phyloP scores from a whole-genome alignment of 345 rosid genomes.

The Euphorbia peplus region DNA sequence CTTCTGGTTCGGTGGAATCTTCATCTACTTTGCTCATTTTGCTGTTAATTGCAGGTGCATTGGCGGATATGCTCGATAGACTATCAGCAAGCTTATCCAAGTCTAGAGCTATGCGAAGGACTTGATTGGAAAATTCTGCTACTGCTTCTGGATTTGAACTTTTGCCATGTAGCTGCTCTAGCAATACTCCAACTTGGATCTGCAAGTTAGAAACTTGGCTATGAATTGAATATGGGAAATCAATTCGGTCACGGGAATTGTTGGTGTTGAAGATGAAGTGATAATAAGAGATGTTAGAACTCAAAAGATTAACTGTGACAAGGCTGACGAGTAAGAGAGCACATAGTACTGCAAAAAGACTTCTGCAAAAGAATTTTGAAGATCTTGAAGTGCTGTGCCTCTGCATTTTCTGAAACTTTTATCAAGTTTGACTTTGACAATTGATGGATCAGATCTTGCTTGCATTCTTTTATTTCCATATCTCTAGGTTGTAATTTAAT shows the following conservation, averaged over 20 bases:
- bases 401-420: slow-evolving; percentile 32
- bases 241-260: neutral
- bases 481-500: slow-evolving; percentile 22
- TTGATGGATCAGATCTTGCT: slow-evolving; percentile 11
- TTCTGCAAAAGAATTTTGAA: slow-evolving; percentile 28
- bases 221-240: slow-evolving; percentile 26
- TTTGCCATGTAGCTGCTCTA: slow-evolving; percentile 37
- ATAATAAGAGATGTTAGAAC: slow-evolving; percentile 30
- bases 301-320: slow-evolving; percentile 24
- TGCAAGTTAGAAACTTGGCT: slow-evolving; percentile 41
- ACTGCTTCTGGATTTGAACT: slow-evolving; percentile 23
- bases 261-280: slow-evolving; percentile 20
- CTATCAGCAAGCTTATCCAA: slow-evolving; percentile 45
- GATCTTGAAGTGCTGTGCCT: slow-evolving; percentile 28
- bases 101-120: slow-evolving; percentile 39
- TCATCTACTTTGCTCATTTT: slow-evolving; percentile 31
- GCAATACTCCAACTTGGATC: slow-evolving; percentile 34
- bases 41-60: slow-evolving; percentile 12
- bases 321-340: slow-evolving; percentile 30
- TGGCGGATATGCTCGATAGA: slow-evolving; percentile 18
- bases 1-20: slow-evolving; percentile 34
- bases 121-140: slow-evolving; percentile 42
- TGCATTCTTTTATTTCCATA: slow-evolving; percentile 7
- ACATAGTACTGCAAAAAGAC: slow-evolving; percentile 27
- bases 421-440: slow-evolving; percentile 7